Evolutionary conservation across 306 rosid species (phyloP).

Genomic region (Cicer chorassanicum): DNA sequence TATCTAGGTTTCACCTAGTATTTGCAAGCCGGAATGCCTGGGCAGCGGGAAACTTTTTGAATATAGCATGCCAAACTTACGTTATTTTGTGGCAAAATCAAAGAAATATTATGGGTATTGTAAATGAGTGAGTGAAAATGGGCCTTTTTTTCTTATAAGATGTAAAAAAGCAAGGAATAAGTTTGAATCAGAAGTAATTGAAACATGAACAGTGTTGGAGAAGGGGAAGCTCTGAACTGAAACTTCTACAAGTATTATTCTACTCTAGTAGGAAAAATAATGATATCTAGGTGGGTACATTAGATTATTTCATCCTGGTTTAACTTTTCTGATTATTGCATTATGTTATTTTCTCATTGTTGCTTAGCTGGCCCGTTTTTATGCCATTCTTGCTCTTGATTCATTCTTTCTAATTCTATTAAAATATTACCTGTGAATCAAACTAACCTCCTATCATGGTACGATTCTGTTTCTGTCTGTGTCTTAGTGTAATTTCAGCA

Average conservation of each 20-base stretch:
- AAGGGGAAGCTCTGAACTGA: background rate
- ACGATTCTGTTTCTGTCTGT: conserved; percentile 1
- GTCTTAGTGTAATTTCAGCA: conserved; percentile 25
- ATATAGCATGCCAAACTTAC: background rate
- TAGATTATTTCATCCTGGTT: conserved; percentile 26
- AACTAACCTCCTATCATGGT: conserved; percentile 14
- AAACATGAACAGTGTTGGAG: conserved; percentile 6
- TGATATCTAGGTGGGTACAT: background rate
- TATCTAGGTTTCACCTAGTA: background rate
- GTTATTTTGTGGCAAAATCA: conserved; percentile 2
- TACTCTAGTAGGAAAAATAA: background rate
- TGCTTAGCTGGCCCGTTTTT: background rate
- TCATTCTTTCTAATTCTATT: conserved; percentile 5
- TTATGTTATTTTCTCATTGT: background rate
- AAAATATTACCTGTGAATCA: conserved; percentile 7
- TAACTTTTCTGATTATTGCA: conserved; percentile 4
- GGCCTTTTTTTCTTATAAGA: background rate
- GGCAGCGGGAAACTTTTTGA: background rate
- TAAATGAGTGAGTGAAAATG: conserved; percentile 3
- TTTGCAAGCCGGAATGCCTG: conserved; percentile 19
- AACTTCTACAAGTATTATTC: conserved; percentile 11
- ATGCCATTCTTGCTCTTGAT: background rate
- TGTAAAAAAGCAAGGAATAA: conserved; percentile 4
- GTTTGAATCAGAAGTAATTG: conserved; percentile 25
- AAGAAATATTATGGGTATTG: conserved; percentile 9